A percentile compares a stretch with the other conserved stretches of the same genome.
Conservation (phyloP, 345 rosid genomes). For the Sisymbrium irio region DNA sequence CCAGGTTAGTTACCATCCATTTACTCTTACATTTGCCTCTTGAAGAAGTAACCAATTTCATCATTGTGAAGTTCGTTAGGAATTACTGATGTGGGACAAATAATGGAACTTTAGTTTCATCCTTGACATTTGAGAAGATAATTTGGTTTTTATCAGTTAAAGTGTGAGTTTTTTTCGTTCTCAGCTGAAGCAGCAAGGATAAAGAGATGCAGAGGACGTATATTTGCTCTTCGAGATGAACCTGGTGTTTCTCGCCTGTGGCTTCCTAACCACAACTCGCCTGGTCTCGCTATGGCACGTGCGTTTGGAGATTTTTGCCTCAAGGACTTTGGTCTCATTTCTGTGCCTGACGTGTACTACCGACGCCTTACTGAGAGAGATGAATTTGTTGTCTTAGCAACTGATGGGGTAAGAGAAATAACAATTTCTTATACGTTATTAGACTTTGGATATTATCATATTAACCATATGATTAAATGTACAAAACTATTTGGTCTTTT, state of each 20-base stretch:
- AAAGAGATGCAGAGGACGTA: conserved; percentile 76
- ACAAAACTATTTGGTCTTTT: conserved; percentile 34
- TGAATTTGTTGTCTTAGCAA: conserved; percentile 89
- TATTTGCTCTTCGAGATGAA: conserved; percentile 89
- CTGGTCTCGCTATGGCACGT: conserved; percentile 99
- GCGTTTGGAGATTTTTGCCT: conserved; percentile 99
- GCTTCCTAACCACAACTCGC: conserved; percentile 90
- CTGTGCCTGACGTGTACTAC: conserved; percentile 80
- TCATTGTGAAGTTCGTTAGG: not conserved
- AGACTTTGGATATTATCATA: no score
- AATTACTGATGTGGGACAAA: not conserved
- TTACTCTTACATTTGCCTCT: not conserved
- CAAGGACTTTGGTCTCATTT: conserved; percentile 86
- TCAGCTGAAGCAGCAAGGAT: conserved; percentile 96
- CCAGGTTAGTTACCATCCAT: conserved; percentile 48
- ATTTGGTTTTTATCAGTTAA: not conserved
- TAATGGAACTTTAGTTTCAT: not conserved
- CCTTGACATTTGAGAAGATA: not conserved
- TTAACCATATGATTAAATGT: not conserved
- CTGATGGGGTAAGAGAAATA: conserved; percentile 75
- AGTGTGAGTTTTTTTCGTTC: not conserved
- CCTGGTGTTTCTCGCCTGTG: conserved; percentile 95
- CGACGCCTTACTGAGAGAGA: conserved; percentile 68
- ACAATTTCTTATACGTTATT: not conserved
- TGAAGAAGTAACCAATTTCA: not conserved